Evolutionary conservation across 2,329 filamentous ascomycete genomes (phyloP), one percentile per base, ranked within the genome.

Genomic region (Periconia macrospinosa): DNA sequence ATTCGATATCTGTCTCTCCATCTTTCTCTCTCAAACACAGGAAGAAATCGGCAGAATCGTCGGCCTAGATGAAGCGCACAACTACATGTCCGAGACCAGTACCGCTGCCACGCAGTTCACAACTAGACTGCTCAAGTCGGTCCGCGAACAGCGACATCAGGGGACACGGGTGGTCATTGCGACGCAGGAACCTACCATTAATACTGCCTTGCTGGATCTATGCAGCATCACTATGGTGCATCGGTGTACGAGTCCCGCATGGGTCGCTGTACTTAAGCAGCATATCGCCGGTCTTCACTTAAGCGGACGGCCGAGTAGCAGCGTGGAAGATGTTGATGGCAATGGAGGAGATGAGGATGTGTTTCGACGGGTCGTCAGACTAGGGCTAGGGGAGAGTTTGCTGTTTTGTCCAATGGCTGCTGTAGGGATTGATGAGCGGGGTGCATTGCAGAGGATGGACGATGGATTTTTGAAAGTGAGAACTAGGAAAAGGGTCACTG

Each of bases 51-150:
- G n/a, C n/a, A n/a, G n/a, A n/a, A 76, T 91, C 18, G 72, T 92
- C 19, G 87, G 86, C 0, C 76, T 92, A 0, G 89, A 92, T 56
- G 88, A 92, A 67, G 89, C 89, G 0, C 89, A 93, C 68, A 91
- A 91, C 70, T 90, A 86, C 67, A 84, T 90, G 79, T 80, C 79
- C 0, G 65, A 76, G 0, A 83, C 84, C 45, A 82, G 83, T 0
- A 67, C 74, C 2, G 75, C 59, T 2, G 54, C 50, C 1, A 50
- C 49, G 11, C 18, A 48, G 1, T 62, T 92, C 42, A 91, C 87
- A 0, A 78, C 86, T 7, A 79, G 78, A 0, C 75, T 92, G 0
- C 75, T 91, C 0, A 77, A 79, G 0, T 81, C 83, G 0, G 87
- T 92, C 57, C 81, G 89, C 0, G 78, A 86, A 27, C 88, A 92